Percentiles rank a stretch among this genome's conserved stretches.
These are phyloP conservation scores for Neckera pumila DNA, from an alignment of 225 moss, liverwort and hornwort species.

Conservation along the genomic window DNA sequence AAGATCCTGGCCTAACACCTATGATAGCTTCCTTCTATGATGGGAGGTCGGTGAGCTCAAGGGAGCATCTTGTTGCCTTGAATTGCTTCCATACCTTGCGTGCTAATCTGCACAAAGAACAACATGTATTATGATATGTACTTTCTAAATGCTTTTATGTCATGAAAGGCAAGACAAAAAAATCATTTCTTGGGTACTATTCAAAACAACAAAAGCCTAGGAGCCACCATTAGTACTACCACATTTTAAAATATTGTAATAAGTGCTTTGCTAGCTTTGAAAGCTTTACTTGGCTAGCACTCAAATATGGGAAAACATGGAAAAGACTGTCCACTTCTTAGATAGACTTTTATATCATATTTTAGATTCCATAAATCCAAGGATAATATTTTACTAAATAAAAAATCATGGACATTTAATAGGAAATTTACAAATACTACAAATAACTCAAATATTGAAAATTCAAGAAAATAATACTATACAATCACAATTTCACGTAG, in stretches of 20 bases:
- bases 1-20: too few species aligned
- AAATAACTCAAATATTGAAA: background rate
- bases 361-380: background rate
- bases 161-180: background rate
- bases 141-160: too few species aligned
- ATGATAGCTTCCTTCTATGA: too few species aligned
- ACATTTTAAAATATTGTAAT: background rate
- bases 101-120: too few species aligned
- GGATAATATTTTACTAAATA: background rate
- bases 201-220: background rate
- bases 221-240: accelerated
- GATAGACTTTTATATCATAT: background rate
- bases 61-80: too few species aligned
- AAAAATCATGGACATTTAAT: background rate
- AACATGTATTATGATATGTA: accelerated
- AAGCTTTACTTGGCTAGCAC: background rate
- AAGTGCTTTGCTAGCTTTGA: too few species aligned
- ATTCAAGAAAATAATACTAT: background rate
- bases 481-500: background rate
- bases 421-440: background rate
- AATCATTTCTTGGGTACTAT: background rate
- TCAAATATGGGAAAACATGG: accelerated
- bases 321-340: accelerated
- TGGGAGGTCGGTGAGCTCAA: too few species aligned
- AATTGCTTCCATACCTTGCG: too few species aligned